phyloP scores from a whole-genome alignment of 495 filamentous ascomycete genomes.

The Mytilinidion resinicola region DNA sequence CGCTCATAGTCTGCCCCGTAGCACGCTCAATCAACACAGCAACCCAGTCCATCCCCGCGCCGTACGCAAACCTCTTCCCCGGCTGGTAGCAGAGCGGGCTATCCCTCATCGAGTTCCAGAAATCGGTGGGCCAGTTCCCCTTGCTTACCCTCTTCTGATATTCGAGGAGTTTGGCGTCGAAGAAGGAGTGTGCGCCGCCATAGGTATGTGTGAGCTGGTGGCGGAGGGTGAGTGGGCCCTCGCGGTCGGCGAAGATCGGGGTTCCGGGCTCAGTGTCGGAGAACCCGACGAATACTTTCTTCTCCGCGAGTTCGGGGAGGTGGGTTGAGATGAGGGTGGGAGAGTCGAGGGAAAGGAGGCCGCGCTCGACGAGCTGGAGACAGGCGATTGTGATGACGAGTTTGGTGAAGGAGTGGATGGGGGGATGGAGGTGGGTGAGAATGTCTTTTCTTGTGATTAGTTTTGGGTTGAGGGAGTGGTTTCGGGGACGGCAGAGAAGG shows the following conservation, averaged over 20 bases:
- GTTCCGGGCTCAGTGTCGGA: conserved; percentile 5
- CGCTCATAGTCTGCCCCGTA: conserved; percentile 28
- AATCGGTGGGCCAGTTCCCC: not conserved
- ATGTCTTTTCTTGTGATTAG: too few relatives aligned
- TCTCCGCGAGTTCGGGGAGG: conserved; percentile 29
- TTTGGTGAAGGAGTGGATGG: conserved; percentile 22
- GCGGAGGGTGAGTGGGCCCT: conserved; percentile 22
- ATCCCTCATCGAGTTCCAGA: not conserved
- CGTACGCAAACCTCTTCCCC: conserved; percentile 30
- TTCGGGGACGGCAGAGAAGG: too few relatives aligned
- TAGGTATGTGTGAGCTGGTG: conserved; percentile 8
- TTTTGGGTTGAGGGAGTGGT: too few relatives aligned
- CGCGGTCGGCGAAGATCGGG: conserved; percentile 11
- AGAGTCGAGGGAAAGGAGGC: conserved; percentile 14
- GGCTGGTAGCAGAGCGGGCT: conserved; percentile 35
- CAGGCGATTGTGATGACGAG: conserved; percentile 24
- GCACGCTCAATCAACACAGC: conserved; percentile 20
- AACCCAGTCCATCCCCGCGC: conserved; percentile 27
- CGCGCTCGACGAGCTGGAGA: conserved; percentile 24
- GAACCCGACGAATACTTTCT: conserved; percentile 28
- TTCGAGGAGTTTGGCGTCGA: conserved; percentile 3
- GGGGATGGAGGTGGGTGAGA: too few relatives aligned
- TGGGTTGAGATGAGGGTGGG: conserved; percentile 2
- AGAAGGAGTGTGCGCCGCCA: conserved; percentile 11
- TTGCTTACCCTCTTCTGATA: not conserved